Evolutionary conservation across 805 yeast genomes (phyloP).

Genomic region (Wickerhamomyces alni): DNA sequence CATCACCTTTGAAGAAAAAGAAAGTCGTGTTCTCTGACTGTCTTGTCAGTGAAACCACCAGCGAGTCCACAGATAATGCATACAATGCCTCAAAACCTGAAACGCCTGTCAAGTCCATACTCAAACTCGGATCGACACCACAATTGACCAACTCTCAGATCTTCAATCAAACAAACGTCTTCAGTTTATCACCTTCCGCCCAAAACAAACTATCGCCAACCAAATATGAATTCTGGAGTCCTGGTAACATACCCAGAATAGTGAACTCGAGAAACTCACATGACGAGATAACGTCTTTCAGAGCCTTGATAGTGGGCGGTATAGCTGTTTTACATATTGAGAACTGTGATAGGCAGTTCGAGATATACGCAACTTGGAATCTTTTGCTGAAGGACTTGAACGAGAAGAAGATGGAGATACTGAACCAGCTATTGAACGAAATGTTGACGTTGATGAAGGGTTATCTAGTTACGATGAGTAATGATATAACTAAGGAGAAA

Average conservation of each 20-base stretch:
- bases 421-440: slow-evolving; percentile 5
- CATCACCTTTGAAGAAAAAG: slow-evolving; percentile 19
- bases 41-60: slow-evolving; percentile 2
- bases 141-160: not conserved
- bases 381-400: slow-evolving; percentile 16
- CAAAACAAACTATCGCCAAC: slow-evolving; percentile 1
- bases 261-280: not conserved
- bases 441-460: slow-evolving; percentile 5
- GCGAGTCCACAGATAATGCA: not conserved
- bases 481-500: slow-evolving; percentile 2
- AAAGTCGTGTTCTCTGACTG: slow-evolving; percentile 15
- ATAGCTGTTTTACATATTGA: slow-evolving; percentile 7
- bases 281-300: slow-evolving; percentile 12
- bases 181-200: not conserved
- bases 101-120: slow-evolving; percentile 20
- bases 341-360: slow-evolving; percentile 17
- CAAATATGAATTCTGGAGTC: slow-evolving; percentile 18
- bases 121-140: slow-evolving; percentile 8
- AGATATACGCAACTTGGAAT: slow-evolving; percentile 21
- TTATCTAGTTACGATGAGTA: slow-evolving; percentile 10
- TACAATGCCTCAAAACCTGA: not conserved
- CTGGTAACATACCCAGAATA: slow-evolving; percentile 20
- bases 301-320: slow-evolving; percentile 18
- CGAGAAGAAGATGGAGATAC: slow-evolving; percentile 7
- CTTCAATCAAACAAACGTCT: slow-evolving; percentile 3